Conservation (phyloP, 1,284 basidiomycete genomes). For the Cryptococcus amylolentus region DNA sequence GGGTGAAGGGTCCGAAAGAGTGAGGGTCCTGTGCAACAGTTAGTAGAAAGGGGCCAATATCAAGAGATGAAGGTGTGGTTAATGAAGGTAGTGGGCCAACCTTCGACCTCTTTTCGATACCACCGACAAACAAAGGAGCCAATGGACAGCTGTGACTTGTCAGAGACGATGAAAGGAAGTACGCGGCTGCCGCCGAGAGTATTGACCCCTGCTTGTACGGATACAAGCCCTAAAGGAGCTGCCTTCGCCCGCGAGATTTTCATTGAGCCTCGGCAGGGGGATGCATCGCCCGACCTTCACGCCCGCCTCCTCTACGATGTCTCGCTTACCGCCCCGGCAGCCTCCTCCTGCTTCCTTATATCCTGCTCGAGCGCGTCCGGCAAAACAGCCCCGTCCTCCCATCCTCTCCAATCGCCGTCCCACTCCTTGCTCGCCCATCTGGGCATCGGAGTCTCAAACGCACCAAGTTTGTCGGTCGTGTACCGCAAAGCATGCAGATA, state of each 20-base stretch:
- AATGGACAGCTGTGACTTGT: too few species aligned
- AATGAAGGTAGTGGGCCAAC: too few species aligned
- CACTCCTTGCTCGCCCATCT: conserved; percentile 48
- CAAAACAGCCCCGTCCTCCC: conserved; percentile 28
- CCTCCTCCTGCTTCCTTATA: background rate
- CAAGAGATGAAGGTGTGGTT: too few species aligned
- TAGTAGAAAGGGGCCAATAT: too few species aligned
- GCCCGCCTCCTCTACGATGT: background rate
- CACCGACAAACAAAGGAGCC: too few species aligned
- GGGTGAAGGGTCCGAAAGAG: too few species aligned
- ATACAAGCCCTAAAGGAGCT: too few species aligned
- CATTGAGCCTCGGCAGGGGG: background rate
- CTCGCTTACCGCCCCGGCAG: background rate
- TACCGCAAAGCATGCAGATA: conserved; percentile 87
- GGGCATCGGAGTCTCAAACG: conserved; percentile 49
- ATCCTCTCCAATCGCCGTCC: conserved; percentile 51
- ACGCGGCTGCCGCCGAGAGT: too few species aligned
- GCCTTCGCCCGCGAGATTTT: background rate
- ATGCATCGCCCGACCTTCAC: background rate
- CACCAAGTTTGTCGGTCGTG: conserved; percentile 53
- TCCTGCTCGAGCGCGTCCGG: conserved; percentile 2
- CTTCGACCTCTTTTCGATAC: too few species aligned
- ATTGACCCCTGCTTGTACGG: too few species aligned
- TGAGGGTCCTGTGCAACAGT: too few species aligned
- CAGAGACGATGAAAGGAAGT: too few species aligned